A percentile compares a stretch with the other conserved stretches of the same genome.
These are phyloP conservation scores for Spirogloea muscicola DNA, from an alignment of 139 green algal genomes.

Conservation along the genomic window DNA sequence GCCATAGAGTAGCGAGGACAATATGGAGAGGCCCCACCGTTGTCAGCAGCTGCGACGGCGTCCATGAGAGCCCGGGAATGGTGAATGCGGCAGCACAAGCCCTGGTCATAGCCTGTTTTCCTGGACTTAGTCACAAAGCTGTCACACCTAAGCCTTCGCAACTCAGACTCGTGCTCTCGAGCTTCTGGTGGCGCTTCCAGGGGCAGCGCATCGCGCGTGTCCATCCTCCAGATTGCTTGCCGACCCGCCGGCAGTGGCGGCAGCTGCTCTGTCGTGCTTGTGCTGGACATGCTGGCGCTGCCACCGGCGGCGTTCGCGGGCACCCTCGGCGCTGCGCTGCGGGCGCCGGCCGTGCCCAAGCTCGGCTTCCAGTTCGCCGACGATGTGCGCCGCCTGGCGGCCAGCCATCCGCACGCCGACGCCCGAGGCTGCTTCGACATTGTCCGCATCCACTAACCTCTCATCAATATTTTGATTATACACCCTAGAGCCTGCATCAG, in stretches of 20 bases:
- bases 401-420: neutral
- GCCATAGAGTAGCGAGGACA: too few species aligned
- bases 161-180: too few species aligned
- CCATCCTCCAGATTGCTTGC: slow-evolving; percentile 23
- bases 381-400: slow-evolving; percentile 15
- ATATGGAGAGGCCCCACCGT: too few species aligned
- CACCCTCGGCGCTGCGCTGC: neutral
- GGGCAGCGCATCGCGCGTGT: slow-evolving; percentile 7
- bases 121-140: neutral
- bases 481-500: too few species aligned
- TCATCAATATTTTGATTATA: too few species aligned
- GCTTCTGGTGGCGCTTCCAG: too few species aligned
- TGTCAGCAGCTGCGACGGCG: too few species aligned
- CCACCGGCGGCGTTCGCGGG: neutral
- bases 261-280: neutral
- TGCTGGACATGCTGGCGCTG: slow-evolving; percentile 29
- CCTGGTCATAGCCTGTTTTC: neutral
- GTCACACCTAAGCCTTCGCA: too few species aligned
- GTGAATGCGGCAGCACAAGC: too few species aligned
- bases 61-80: too few species aligned
- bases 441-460: too few species aligned
- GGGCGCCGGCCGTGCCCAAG: slow-evolving; percentile 2
- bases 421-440: too few species aligned
- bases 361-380: slow-evolving; percentile 18
- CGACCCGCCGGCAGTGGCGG: slow-evolving; percentile 1